These are phyloP conservation scores for Echinosophora koreensis DNA, from an alignment of 306 rosid species.

Conservation along the genomic window DNA sequence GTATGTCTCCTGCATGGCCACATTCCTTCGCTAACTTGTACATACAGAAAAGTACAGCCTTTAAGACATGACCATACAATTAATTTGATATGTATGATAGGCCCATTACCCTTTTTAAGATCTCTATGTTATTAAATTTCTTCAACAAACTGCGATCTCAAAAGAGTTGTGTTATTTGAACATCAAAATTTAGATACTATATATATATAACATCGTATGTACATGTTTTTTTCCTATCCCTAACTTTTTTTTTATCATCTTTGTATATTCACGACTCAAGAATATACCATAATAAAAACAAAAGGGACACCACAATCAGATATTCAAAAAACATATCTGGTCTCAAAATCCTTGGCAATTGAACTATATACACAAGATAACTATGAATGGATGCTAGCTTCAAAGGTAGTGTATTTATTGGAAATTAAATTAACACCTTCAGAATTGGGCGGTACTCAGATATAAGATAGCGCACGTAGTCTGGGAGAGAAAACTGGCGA, in stretches of 20 bases:
- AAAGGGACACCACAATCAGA: too few relatives aligned
- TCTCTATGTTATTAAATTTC: background rate
- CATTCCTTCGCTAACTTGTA: background rate
- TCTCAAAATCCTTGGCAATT: slow-evolving; percentile 9
- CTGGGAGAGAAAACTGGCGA: slow-evolving; percentile 84
- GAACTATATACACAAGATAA: background rate
- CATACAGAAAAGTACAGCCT: background rate
- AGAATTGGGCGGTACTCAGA: slow-evolving; percentile 74
- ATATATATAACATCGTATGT: too few relatives aligned
- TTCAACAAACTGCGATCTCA: background rate
- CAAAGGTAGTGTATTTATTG: background rate
- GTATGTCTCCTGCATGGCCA: slow-evolving; percentile 16
- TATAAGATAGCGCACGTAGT: slow-evolving; percentile 70
- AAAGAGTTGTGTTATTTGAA: too few relatives aligned
- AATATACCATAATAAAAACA: too few relatives aligned
- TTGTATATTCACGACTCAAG: too few relatives aligned
- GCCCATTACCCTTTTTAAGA: background rate
- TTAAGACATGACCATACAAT: background rate
- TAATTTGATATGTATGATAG: background rate
- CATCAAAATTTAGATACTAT: too few relatives aligned
- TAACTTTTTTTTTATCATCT: too few relatives aligned
- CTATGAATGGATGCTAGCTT: background rate
- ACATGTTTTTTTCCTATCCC: too few relatives aligned
- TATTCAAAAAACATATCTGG: too few relatives aligned
- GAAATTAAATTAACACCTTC: slow-evolving; percentile 51